phyloP scores from a whole-genome alignment of 2,329 filamentous ascomycete genomes.

The Pseudogymnoascus sp. region DNA sequence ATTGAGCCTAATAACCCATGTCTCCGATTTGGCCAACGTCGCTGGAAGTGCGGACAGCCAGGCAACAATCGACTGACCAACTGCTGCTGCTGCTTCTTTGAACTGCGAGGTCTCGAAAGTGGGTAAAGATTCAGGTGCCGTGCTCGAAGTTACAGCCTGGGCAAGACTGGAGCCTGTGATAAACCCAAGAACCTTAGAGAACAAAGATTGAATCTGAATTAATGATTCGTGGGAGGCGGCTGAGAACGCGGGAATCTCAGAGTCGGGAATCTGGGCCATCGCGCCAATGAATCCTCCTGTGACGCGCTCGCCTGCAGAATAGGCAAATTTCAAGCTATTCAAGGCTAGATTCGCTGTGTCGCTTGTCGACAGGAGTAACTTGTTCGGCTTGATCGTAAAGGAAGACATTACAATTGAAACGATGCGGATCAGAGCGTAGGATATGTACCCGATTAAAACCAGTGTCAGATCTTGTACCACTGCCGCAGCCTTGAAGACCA shows the following conservation, averaged over 20 bases:
- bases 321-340: conserved; percentile 22
- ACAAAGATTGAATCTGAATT: conserved; percentile 48
- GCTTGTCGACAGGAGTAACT: background rate
- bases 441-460: conserved; percentile 52
- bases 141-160: background rate
- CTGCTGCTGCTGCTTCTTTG: background rate
- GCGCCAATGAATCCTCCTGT: conserved; percentile 44
- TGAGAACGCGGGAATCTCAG: conserved; percentile 70
- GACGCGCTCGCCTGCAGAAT: conserved; percentile 31
- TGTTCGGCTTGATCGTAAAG: background rate
- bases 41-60: conserved; percentile 30
- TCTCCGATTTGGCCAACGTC: conserved; percentile 37
- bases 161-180: background rate
- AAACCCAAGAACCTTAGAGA: conserved; percentile 25
- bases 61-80: conserved; percentile 8
- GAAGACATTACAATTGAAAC: background rate
- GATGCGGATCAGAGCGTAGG: conserved; percentile 23
- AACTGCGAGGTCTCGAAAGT: background rate
- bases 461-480: conserved; percentile 69
- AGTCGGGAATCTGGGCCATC: conserved; percentile 36
- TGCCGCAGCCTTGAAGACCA: conserved; percentile 68
- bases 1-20: conserved; percentile 53
- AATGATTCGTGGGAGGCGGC: conserved; percentile 67
- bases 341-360: background rate
- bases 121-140: background rate